A percentile compares a stretch with the other conserved stretches of the same genome.
Evolutionary conservation across 257 asterid species (phyloP).

Genomic region (Parsonsia alboflavescens): DNA sequence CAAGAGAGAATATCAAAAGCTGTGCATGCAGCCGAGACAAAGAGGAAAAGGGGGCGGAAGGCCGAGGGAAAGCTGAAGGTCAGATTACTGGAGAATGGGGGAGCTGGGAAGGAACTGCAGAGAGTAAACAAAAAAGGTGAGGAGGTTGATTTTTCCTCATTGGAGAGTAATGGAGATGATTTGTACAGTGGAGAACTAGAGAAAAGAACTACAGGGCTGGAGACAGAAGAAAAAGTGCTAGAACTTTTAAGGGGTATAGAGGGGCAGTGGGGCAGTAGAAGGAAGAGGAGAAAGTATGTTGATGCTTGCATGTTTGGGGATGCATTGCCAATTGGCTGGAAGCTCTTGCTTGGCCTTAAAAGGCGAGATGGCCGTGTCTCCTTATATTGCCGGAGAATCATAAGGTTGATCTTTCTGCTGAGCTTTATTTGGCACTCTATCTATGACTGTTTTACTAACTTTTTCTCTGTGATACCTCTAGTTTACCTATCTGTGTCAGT

Average conservation of each 20-base stretch:
- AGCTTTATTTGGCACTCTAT: background rate
- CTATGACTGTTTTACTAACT: background rate
- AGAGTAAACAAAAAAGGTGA: conserved; percentile 53
- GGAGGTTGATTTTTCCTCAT: conserved; percentile 47
- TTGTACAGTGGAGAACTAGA: conserved; percentile 50
- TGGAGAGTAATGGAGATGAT: conserved; percentile 74
- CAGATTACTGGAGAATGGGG: conserved; percentile 36
- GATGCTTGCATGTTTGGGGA: conserved; percentile 60
- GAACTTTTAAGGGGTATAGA: conserved; percentile 63
- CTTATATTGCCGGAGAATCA: conserved; percentile 66
- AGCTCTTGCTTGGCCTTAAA: conserved; percentile 76
- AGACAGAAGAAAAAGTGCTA: conserved; percentile 56
- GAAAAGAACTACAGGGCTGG: conserved; percentile 61
- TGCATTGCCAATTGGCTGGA: conserved; percentile 76
- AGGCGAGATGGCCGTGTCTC: conserved; percentile 62
- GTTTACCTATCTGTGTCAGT: background rate
- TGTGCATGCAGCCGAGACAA: conserved; percentile 27
- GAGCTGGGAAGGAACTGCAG: conserved; percentile 41
- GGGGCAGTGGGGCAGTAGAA: conserved; percentile 92
- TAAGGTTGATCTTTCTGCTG: conserved; percentile 48
- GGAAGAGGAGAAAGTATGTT: conserved; percentile 87
- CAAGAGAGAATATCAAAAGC: conserved; percentile 34
- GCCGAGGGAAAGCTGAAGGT: conserved; percentile 19
- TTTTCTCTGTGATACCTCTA: background rate
- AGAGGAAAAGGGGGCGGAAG: conserved; percentile 39